These are phyloP conservation scores for Phytophthora rubi DNA, from an alignment of 352 stramenopile species.

Conservation along the genomic window DNA sequence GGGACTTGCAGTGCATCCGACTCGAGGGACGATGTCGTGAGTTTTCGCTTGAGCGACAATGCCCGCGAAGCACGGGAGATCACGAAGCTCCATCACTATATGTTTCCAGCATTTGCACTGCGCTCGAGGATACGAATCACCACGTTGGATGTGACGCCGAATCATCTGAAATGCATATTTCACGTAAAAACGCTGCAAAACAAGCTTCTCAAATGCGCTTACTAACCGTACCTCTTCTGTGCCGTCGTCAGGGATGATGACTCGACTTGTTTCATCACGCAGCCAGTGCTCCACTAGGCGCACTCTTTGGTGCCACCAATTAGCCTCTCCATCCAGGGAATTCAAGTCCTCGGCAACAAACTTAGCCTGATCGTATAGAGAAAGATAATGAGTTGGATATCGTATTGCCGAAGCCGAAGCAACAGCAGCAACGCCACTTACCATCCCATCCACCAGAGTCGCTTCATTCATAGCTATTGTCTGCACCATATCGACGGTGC, in stretches of 20 bases:
- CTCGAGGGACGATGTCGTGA: conserved; percentile 8
- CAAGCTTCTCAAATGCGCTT: neutral
- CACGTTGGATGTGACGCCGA: conserved; percentile 67
- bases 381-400: neutral
- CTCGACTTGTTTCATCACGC: conserved; percentile 59
- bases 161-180: conserved; percentile 55
- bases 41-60: conserved; percentile 18
- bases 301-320: conserved; percentile 79
- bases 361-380: conserved; percentile 36
- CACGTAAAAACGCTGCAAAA: neutral
- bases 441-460: conserved; percentile 57
- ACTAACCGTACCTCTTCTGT: conserved; percentile 58
- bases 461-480: conserved; percentile 62
- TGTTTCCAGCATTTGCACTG: conserved; percentile 85
- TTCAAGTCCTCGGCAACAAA: conserved; percentile 62
- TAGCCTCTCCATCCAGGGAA: conserved; percentile 38
- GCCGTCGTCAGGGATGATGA: conserved; percentile 70
- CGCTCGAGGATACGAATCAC: conserved; percentile 65
- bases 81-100: conserved; percentile 76
- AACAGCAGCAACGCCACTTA: conserved; percentile 18
- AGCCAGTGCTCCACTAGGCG: conserved; percentile 77
- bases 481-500: conserved; percentile 49
- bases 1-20: conserved; percentile 47
- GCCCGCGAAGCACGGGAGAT: conserved; percentile 56
- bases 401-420: neutral